Base-by-base conservation (phyloP, 2,329 filamentous ascomycete species). In the Fusarium tupiense region DNA sequence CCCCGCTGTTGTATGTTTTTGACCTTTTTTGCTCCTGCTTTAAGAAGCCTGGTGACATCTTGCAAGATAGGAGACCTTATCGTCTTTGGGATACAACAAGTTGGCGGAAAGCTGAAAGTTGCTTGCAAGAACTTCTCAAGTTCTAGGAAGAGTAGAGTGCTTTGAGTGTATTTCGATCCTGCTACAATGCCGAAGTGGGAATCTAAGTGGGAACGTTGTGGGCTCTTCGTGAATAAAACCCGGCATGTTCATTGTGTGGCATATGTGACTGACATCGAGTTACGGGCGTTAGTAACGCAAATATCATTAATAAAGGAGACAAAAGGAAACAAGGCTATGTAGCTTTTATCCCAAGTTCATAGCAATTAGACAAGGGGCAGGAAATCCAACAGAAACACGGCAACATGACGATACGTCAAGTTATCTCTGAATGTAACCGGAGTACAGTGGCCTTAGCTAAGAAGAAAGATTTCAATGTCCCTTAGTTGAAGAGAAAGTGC, bases 1-100 rank as follows among this genome's bases (percentile, higher is more conserved):
- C n/a, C n/a, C n/a, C n/a, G n/a, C n/a, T n/a, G n/a, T n/a, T n/a
- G 63, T 65, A 65, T 65, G 63, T 65, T 62, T 61, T 53, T 20
- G 22, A 10, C 6, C 13, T 38, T 65, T 65, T 65, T 60, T 64
- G 40, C 53, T 44, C 13, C 41, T 37, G 10, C 6, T 24, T 29
- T 9, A n/a, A 38, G 53, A 35, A 35, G 33, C 16, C 41, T 31
- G 7, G 13, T 5, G n/a, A 19, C 8, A 40, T 24, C 10, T 24
- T 20, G 19, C 7, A 33, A 49, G 13, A 52, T 22, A 2, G 17
- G 3, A 17, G 9, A 4, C 8, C 31, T 10, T 13, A 8, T 11
- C 6, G 6, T 24, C 26, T 38, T 24, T 19, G 4, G 24, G 14
- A 26, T n/a, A 22, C 6, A 37, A 9, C 1, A 11, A 41, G n/a